Evolutionary conservation across 169 alveolate species (phyloP), one percentile per base, ranked within the genome.

Genomic region (Cryptosporidium ryanae): DNA sequence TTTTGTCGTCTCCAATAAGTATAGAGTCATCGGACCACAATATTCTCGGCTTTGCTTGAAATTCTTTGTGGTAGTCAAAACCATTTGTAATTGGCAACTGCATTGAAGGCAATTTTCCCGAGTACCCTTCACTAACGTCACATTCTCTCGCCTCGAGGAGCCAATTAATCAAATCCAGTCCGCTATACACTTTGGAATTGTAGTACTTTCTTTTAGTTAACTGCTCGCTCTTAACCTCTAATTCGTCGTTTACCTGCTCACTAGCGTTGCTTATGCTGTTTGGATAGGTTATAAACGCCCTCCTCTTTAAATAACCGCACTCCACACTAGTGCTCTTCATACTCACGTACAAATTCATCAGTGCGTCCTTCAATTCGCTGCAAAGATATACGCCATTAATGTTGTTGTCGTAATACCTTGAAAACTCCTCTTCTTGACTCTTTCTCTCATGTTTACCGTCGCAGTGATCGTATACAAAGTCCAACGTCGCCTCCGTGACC

Each of bases 161-260:
- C 64, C 18, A 59, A 59, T 38, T 29, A 13, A 76, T 15, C 23
- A 76, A 23, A 12, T 76, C 76, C 1, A 57, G 23, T 15, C 76
- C 87, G 12, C 46, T 76, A 61, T 59, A 76, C 15, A 76, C 71
- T 2, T 25, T 59, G 8, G 76, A 38, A 76, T 76, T 76, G 27
- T 76, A 76, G 15, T 76, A 76, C 25, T 76, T 49, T n/a, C 87
- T 76, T 49, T 61, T 76, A 6, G 87, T 59, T n/a, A 76, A 29
- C 17, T 76, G 87, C 23, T 76, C 76, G 46, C 63, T 76, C 17
- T 15, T 23, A 31, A 59, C 71, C 43, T 76, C 87, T 65, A 76
- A 43, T 15, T 76, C 87, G 1, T 18, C 27, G 29, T 76, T 76
- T 8, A 32, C 7, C 12, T 6, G 12, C 0, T 61, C 31, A 23